Evolutionary conservation across 331 rosid genomes (phyloP).

Genomic region (Erythrophleum ivorense): DNA sequence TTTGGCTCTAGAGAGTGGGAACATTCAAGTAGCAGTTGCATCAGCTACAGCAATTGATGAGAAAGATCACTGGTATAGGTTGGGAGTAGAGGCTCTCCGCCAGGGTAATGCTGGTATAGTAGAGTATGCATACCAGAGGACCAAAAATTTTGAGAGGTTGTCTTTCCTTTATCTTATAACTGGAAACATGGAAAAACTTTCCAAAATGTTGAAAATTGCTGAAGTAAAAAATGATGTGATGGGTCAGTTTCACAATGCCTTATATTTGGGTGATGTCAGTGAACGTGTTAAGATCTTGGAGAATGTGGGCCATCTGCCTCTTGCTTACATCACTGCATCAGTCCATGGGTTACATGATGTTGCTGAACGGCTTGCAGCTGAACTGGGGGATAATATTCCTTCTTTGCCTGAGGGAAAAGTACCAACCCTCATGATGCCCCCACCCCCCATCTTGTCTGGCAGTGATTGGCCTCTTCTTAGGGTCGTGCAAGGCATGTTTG

Average conservation of each 20-base stretch:
- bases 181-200: slow-evolving; percentile 82
- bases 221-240: slow-evolving; percentile 97
- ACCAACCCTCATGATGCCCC: slow-evolving; percentile 81
- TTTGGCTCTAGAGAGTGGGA: slow-evolving; percentile 97
- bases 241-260: slow-evolving; percentile 98
- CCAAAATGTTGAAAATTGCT: slow-evolving; percentile 99
- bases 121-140: slow-evolving; percentile 97
- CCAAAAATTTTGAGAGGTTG: slow-evolving; percentile 89
- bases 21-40: slow-evolving; percentile 94
- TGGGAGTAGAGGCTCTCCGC: slow-evolving; percentile 99
- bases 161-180: slow-evolving; percentile 95
- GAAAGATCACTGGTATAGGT: slow-evolving; percentile 93
- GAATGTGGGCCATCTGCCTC: slow-evolving; percentile 89
- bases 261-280: slow-evolving; percentile 83
- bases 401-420: slow-evolving; percentile 78
- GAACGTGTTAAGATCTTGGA: slow-evolving; percentile 95
- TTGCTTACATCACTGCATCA: slow-evolving; percentile 87
- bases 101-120: slow-evolving; percentile 97
- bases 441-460: slow-evolving; percentile 74
- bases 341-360: slow-evolving; percentile 87
- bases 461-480: slow-evolving; percentile 99
- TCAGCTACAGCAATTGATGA: slow-evolving; percentile 95
- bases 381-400: slow-evolving; percentile 88
- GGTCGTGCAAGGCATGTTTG: slow-evolving; percentile 89
- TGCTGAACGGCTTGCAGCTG: slow-evolving; percentile 80